Conservation (phyloP, 2,329 filamentous ascomycete genomes). For the Aspergillus latus region DNA sequence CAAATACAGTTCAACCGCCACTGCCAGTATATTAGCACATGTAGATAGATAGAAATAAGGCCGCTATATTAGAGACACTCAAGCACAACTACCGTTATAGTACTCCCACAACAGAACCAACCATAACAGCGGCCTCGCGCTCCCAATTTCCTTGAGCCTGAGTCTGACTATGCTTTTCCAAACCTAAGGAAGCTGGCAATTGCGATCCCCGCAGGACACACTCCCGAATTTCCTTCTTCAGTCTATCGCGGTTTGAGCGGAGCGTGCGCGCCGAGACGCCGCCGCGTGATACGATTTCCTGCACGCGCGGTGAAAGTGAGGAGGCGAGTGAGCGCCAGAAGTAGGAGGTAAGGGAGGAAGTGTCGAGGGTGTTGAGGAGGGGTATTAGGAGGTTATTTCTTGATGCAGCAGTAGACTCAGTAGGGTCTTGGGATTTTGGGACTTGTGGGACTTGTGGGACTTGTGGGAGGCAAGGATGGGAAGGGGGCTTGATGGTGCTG, state of each 20-base stretch:
- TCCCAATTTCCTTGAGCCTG: conserved; percentile 66
- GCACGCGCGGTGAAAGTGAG: conserved; percentile 71
- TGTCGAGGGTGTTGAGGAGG: conserved; percentile 77
- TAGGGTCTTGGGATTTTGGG: conserved; percentile 15
- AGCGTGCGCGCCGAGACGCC: conserved; percentile 82
- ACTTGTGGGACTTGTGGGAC: too few relatives aligned
- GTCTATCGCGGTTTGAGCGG: conserved; percentile 68
- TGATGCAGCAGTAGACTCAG: not conserved
- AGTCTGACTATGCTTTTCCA: conserved; percentile 42
- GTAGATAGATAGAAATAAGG: too few relatives aligned
- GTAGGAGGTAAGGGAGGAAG: conserved; percentile 79
- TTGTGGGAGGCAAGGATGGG: conserved; percentile 62
- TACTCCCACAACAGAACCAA: conserved; percentile 73
- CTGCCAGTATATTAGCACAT: too few relatives aligned
- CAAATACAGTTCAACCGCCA: not conserved
- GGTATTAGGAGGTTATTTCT: conserved; percentile 64
- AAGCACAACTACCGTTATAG: conserved; percentile 27
- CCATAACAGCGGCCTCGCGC: conserved; percentile 91
- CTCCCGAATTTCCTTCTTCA: conserved; percentile 75
- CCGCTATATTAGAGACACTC: too few relatives aligned
- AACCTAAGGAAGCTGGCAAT: conserved; percentile 58
- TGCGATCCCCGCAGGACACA: conserved; percentile 78
- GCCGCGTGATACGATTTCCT: conserved; percentile 79
- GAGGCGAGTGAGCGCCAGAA: conserved; percentile 91
- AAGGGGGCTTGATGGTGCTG: conserved; percentile 63